phyloP scores from a whole-genome alignment of 2,329 filamentous ascomycete species.

The Xenoacremonium recifei region DNA sequence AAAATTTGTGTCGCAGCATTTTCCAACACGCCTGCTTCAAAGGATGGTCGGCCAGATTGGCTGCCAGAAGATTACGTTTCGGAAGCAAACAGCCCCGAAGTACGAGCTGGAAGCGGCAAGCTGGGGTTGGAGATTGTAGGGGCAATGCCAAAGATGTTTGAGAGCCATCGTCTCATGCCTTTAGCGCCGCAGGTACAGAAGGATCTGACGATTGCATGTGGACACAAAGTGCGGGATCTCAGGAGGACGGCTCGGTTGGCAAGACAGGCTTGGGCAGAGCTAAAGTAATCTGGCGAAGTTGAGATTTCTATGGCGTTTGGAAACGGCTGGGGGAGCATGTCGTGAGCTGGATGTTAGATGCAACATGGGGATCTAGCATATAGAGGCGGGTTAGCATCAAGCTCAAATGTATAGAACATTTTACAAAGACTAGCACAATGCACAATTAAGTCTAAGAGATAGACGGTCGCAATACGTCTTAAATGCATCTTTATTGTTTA shows the following conservation, averaged over 20 bases:
- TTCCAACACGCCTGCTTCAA: constrained; percentile 26
- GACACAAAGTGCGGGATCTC: constrained; percentile 52
- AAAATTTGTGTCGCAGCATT: constrained; percentile 42
- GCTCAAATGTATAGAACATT: no score
- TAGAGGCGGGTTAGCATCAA: no score
- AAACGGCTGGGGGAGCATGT: no score
- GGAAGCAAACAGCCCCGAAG: constrained; percentile 13
- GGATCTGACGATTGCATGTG: constrained; percentile 50
- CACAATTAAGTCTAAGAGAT: no score
- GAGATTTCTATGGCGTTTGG: no score
- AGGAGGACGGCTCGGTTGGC: constrained; percentile 49
- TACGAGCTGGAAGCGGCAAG: constrained; percentile 41
- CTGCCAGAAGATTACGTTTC: constrained; percentile 26
- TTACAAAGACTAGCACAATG: no score
- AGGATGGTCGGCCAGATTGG: constrained; percentile 26
- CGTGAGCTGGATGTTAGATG: no score
- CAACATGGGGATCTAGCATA: no score
- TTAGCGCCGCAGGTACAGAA: constrained; percentile 44
- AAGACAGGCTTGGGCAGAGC: constrained; percentile 47
- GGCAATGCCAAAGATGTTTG: constrained; percentile 47
- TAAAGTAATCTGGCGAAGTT: constrained; percentile 18
- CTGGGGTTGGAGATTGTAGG: constrained; percentile 47
- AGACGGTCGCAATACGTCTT: no score
- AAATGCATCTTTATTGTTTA: no score
- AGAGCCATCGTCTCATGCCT: constrained; percentile 44